These are phyloP conservation scores for Leucoagaricus sp. DNA, from an alignment of 1,284 basidiomycete genomes.

Conservation along the genomic window DNA sequence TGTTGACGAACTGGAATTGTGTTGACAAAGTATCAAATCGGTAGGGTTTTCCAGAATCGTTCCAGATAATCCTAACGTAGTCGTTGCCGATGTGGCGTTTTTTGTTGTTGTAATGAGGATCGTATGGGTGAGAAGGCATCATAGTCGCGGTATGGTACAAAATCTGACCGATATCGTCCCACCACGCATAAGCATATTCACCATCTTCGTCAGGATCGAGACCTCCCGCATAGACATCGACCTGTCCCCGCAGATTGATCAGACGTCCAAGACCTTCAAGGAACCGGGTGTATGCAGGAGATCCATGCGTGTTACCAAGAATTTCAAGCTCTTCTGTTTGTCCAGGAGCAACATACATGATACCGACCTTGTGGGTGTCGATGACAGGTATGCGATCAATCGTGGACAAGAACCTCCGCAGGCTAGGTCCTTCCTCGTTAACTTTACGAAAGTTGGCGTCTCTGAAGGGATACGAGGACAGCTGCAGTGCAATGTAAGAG, in stretches of 20 bases:
- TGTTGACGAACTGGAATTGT: slow-evolving; percentile 97
- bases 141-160: slow-evolving; percentile 96
- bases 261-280: slow-evolving; percentile 87
- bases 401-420: slow-evolving; percentile 62
- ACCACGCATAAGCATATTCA: slow-evolving; percentile 98
- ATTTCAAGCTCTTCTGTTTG: slow-evolving; percentile 89
- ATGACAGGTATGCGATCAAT: slow-evolving; percentile 93
- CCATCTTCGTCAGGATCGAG: slow-evolving; percentile 88
- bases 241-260: slow-evolving; percentile 88
- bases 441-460: slow-evolving; percentile 47
- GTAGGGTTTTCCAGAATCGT: slow-evolving; percentile 89
- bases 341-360: slow-evolving; percentile 94
- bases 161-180: slow-evolving; percentile 96
- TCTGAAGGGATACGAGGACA: slow-evolving; percentile 75
- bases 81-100: slow-evolving; percentile 96
- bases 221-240: slow-evolving; percentile 94
- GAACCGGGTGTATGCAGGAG: slow-evolving; percentile 93
- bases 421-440: slow-evolving; percentile 52
- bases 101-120: slow-evolving; percentile 78
- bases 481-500: slow-evolving; percentile 84
- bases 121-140: slow-evolving; percentile 82
- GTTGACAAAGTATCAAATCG: slow-evolving; percentile 90
- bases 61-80: slow-evolving; percentile 95
- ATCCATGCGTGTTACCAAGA: slow-evolving; percentile 89
- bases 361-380: slow-evolving; percentile 96